Evolutionary conservation across 78 protist species (phyloP).

Genomic region (Dictyostelium purpureum): DNA sequence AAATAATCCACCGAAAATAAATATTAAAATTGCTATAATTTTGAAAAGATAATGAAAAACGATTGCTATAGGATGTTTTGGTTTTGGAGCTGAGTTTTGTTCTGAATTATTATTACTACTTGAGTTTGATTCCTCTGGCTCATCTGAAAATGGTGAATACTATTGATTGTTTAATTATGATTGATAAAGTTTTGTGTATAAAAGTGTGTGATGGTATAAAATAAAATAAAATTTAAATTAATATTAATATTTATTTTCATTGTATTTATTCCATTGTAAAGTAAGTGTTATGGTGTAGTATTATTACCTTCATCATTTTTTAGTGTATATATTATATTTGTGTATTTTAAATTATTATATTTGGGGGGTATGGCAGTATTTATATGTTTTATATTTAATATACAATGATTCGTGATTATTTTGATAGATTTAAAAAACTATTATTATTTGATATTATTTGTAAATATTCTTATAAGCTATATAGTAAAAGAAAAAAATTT

Average conservation of each 20-base stretch:
- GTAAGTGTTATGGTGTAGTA: too few relatives aligned
- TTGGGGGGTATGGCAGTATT: too few relatives aligned
- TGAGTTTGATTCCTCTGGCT: neutral
- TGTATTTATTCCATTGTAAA: too few relatives aligned
- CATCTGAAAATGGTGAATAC: conserved; percentile 35
- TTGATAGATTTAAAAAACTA: too few relatives aligned
- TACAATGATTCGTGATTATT: too few relatives aligned
- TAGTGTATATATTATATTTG: neutral
- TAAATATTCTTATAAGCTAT: too few relatives aligned
- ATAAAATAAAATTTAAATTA: neutral
- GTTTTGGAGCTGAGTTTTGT: neutral
- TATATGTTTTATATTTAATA: too few relatives aligned
- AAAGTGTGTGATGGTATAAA: neutral
- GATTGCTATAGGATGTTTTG: conserved; percentile 60
- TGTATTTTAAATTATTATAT: too few relatives aligned
- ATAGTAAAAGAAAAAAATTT: too few relatives aligned
- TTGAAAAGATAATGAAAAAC: conserved; percentile 72
- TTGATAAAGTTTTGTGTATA: neutral
- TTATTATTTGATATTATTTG: too few relatives aligned
- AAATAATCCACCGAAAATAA: conserved; percentile 31
- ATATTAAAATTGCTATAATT: conserved; percentile 52
- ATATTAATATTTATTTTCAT: neutral
- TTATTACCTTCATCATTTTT: conserved; percentile 1
- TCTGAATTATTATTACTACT: neutral
- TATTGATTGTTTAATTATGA: neutral